Conservation (phyloP, 2,329 filamentous ascomycete species). For the Hypomyces rosellus region DNA sequence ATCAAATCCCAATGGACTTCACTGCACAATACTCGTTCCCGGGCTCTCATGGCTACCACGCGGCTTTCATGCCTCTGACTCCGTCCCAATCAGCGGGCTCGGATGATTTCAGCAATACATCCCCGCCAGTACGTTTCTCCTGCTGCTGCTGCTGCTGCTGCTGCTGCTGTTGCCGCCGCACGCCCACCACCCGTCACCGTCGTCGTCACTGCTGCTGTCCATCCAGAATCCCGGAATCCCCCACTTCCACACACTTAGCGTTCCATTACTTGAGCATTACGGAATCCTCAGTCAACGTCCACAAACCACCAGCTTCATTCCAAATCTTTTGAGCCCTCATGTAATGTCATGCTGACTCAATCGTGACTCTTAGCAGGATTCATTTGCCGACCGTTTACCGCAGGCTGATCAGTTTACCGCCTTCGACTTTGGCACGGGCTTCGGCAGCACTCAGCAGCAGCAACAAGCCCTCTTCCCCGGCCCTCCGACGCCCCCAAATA, state of each 20-base stretch:
- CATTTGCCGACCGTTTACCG: constrained; percentile 38
- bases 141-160: constrained; percentile 13
- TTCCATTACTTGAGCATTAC: constrained; percentile 30
- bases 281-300: constrained; percentile 11
- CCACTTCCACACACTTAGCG: constrained; percentile 15
- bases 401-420: constrained; percentile 42
- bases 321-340: background rate
- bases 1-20: constrained; percentile 42
- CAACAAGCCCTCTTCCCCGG: constrained; percentile 29
- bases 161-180: constrained; percentile 25
- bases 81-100: constrained; percentile 49
- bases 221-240: constrained; percentile 2
- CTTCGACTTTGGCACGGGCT: constrained; percentile 38
- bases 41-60: constrained; percentile 40
- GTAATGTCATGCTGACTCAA: constrained; percentile 6
- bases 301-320: background rate
- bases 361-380: constrained; percentile 36
- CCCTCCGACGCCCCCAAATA: constrained; percentile 47
- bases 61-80: constrained; percentile 48
- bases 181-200: constrained; percentile 9
- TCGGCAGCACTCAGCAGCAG: constrained; percentile 32
- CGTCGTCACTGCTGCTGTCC: constrained; percentile 13
- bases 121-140: constrained; percentile 45
- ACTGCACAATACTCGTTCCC: constrained; percentile 41
- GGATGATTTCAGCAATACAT: constrained; percentile 49